Evolutionary conservation across 208 protist genomes (phyloP).

Genomic region (Herpetomonas tarakana): DNA sequence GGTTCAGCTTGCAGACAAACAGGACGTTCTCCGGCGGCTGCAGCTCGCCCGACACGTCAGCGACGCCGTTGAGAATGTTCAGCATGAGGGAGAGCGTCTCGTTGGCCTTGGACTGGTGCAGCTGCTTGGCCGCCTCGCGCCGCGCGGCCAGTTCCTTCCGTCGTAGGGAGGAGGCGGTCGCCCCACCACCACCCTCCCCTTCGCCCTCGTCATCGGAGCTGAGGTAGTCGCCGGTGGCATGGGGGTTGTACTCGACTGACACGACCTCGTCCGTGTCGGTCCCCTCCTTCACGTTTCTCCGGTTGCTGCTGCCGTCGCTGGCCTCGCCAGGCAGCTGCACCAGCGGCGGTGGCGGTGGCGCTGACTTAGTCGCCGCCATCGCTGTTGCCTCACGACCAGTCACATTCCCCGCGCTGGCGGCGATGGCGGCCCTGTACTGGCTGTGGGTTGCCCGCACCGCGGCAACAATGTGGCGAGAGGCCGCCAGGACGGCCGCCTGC

Average conservation of each 20-base stretch:
- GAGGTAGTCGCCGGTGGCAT: constrained; percentile 61
- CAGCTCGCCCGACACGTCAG: constrained; percentile 86
- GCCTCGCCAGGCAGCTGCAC: constrained; percentile 7
- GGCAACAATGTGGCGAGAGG: constrained; percentile 19
- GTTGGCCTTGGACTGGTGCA: constrained; percentile 65
- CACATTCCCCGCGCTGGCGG: constrained; percentile 3
- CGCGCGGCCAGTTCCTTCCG: constrained; percentile 21
- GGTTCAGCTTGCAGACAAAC: constrained; percentile 99
- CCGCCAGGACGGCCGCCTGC: constrained; percentile 17
- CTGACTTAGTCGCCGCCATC: neutral
- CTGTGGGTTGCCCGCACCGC: constrained; percentile 1
- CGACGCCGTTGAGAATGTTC: constrained; percentile 96
- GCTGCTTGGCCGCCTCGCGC: constrained; percentile 15
- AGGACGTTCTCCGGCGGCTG: constrained; percentile 97
- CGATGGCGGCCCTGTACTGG: neutral
- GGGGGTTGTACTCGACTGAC: constrained; percentile 54
- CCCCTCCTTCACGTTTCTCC: neutral
- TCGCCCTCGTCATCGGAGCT: constrained; percentile 70
- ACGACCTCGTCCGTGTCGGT: constrained; percentile 4
- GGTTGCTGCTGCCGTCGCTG: neutral
- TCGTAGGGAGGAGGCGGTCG: neutral
- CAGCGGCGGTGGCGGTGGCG: constrained; percentile 3
- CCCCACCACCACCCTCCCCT: neutral
- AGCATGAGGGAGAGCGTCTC: constrained; percentile 86
- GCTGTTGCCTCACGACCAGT: constrained; percentile 2